Conservation (phyloP, 495 filamentous ascomycete species). For the Aspergillus panamensis region DNA sequence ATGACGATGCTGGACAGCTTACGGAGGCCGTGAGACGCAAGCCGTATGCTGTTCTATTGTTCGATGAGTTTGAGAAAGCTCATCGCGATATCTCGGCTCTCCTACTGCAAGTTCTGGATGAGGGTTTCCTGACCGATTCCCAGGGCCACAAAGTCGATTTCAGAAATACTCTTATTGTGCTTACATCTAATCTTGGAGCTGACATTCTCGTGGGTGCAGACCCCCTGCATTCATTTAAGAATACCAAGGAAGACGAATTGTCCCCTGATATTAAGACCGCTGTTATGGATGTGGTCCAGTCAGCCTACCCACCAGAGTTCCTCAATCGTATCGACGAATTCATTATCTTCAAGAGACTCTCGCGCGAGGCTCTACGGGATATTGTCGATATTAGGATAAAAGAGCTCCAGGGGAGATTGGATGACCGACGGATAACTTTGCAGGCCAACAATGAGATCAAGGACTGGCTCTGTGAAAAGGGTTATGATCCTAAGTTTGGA, state of each 20-base stretch:
- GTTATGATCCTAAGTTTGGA: slow-evolving; percentile 88
- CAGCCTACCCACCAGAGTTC: slow-evolving; percentile 85
- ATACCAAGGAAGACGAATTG: slow-evolving; percentile 60
- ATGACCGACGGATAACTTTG: slow-evolving; percentile 79
- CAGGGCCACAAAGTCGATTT: slow-evolving; percentile 97
- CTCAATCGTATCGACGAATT: slow-evolving; percentile 96
- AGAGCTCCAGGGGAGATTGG: slow-evolving; percentile 79
- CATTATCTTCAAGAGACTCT: slow-evolving; percentile 88
- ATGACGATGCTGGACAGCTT: slow-evolving; percentile 94
- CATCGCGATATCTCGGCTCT: slow-evolving; percentile 92
- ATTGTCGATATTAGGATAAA: slow-evolving; percentile 90
- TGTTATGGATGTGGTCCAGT: slow-evolving; percentile 84
- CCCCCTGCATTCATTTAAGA: slow-evolving; percentile 42
- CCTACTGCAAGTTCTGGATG: slow-evolving; percentile 93
- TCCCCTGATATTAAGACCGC: slow-evolving; percentile 64
- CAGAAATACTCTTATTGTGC: slow-evolving; percentile 90
- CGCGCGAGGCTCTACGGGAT: slow-evolving; percentile 71
- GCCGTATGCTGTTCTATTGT: slow-evolving; percentile 90
- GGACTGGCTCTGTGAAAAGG: slow-evolving; percentile 79
- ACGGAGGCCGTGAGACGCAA: slow-evolving; percentile 94
- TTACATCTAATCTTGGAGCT: slow-evolving; percentile 84
- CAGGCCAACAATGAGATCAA: slow-evolving; percentile 67
- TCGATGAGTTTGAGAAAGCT: slow-evolving; percentile 98
- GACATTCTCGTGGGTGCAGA: slow-evolving; percentile 47
- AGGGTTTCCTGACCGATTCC: slow-evolving; percentile 91